Evolutionary conservation across 2,329 filamentous ascomycete genomes (phyloP).

Genomic region (Hymenoscyphus linearis): DNA sequence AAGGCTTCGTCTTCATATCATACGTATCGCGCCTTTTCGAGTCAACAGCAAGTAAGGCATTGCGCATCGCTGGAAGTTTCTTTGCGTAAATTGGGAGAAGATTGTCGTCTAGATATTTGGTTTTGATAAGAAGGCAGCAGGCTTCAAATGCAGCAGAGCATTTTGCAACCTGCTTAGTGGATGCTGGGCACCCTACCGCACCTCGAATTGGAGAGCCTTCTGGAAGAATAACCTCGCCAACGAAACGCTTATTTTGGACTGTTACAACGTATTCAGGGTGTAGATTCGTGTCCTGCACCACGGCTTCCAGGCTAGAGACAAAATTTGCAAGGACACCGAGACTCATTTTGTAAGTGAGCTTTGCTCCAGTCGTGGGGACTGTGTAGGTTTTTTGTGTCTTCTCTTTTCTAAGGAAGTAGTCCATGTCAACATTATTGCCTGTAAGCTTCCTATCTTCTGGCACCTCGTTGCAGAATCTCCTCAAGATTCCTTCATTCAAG

Average conservation of each 20-base stretch:
- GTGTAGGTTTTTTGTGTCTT: slow-evolving; percentile 40
- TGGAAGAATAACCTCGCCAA: slow-evolving; percentile 77
- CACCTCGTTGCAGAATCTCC: slow-evolving; percentile 68
- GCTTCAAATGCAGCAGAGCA: slow-evolving; percentile 84
- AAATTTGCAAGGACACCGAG: slow-evolving; percentile 69
- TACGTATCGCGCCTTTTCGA: slow-evolving; percentile 72
- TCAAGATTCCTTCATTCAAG: slow-evolving; percentile 57
- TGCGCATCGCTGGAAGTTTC: slow-evolving; percentile 74
- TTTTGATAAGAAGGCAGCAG: slow-evolving; percentile 63
- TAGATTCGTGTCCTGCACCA: slow-evolving; percentile 33
- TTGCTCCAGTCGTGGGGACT: slow-evolving; percentile 65
- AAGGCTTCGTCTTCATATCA: slow-evolving; percentile 72
- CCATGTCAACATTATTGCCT: slow-evolving; percentile 52
- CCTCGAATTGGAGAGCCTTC: slow-evolving; percentile 65
- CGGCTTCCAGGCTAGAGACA: slow-evolving; percentile 61
- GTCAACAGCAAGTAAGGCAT: slow-evolving; percentile 76
- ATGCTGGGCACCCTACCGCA: slow-evolving; percentile 55
- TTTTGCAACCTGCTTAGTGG: slow-evolving; percentile 73
- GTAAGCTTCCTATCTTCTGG: slow-evolving; percentile 68
- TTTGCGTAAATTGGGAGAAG: slow-evolving; percentile 70
- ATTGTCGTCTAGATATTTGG: slow-evolving; percentile 64
- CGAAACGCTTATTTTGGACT: slow-evolving; percentile 51
- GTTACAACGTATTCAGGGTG: slow-evolving; percentile 58
- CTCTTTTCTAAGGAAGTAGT: slow-evolving; percentile 49
- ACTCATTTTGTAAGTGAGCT: slow-evolving; percentile 71